phyloP scores from a whole-genome alignment of 2,329 filamentous ascomycete genomes.

The Thielaviopsis musarum region DNA sequence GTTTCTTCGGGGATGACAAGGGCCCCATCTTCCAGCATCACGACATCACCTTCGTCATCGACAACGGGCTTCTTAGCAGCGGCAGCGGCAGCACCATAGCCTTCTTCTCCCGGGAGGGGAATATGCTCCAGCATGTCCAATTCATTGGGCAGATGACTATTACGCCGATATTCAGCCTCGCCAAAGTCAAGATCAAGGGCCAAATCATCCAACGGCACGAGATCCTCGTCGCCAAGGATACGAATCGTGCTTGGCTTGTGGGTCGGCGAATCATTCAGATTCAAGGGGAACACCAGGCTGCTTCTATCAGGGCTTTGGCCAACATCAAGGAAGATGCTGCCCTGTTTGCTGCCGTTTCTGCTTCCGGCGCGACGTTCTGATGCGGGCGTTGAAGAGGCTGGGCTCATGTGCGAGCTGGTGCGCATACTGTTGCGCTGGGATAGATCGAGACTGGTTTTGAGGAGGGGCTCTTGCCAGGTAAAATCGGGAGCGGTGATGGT shows the following conservation, averaged over 20 bases:
- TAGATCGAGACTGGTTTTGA: constrained; percentile 1
- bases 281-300: constrained; percentile 2
- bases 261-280: background rate
- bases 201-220: constrained; percentile 13
- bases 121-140: constrained; percentile 1
- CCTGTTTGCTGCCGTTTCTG: background rate
- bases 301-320: constrained; percentile 6
- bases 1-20: constrained; percentile 23
- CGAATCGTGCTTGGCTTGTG: constrained; percentile 4
- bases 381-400: background rate
- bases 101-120: background rate
- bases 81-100: background rate
- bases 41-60: constrained; percentile 16
- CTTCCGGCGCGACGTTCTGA: background rate
- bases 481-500: constrained; percentile 38
- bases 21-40: constrained; percentile 18
- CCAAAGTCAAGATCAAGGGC: constrained; percentile 11
- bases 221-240: constrained; percentile 12
- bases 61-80: constrained; percentile 11
- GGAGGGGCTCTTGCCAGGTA: constrained; percentile 14
- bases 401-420: constrained; percentile 10
- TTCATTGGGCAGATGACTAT: background rate
- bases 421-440: background rate
- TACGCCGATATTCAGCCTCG: background rate
- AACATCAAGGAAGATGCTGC: constrained; percentile 8